phyloP scores from a whole-genome alignment of 768 basidiomycete species.

The Xerocomellus intermedius region DNA sequence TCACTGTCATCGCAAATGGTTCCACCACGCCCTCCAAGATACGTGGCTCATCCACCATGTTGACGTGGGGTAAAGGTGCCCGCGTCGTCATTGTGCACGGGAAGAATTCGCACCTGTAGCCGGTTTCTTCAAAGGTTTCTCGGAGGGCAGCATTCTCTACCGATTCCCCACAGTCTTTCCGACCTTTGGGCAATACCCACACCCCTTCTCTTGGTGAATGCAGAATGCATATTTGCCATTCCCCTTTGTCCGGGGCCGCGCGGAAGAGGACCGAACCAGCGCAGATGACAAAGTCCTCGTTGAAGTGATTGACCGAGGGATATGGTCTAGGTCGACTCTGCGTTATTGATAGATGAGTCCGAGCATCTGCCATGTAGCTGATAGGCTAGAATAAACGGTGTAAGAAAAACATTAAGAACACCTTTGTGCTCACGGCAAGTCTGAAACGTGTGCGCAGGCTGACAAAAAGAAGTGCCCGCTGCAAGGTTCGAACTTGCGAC shows the following conservation, averaged over 20 bases:
- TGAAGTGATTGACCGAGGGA: conserved; percentile 11
- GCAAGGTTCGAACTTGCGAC: conserved; percentile 65
- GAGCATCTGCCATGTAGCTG: neutral
- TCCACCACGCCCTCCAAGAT: conserved; percentile 26
- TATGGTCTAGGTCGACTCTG: neutral
- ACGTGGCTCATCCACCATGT: conserved; percentile 30
- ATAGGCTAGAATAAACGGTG: neutral
- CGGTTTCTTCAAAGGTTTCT: conserved; percentile 68
- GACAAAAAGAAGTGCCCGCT: conserved; percentile 42
- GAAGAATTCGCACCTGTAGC: conserved; percentile 52
- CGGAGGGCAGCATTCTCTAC: conserved; percentile 51
- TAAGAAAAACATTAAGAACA: neutral
- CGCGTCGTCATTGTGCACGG: conserved; percentile 52
- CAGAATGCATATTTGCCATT: conserved; percentile 19
- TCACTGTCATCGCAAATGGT: conserved; percentile 37
- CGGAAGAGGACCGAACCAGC: conserved; percentile 23
- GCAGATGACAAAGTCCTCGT: conserved; percentile 19
- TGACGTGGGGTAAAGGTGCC: conserved; percentile 48
- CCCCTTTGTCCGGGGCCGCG: neutral
- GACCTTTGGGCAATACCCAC: conserved; percentile 57
- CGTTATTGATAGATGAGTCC: neutral
- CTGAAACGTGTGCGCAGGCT: neutral
- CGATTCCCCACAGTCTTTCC: conserved; percentile 56
- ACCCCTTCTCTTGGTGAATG: conserved; percentile 7
- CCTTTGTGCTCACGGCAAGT: neutral